Base-by-base conservation (phyloP, 768 basidiomycete species). In the Erythrobasidium yunnanense region DNA sequence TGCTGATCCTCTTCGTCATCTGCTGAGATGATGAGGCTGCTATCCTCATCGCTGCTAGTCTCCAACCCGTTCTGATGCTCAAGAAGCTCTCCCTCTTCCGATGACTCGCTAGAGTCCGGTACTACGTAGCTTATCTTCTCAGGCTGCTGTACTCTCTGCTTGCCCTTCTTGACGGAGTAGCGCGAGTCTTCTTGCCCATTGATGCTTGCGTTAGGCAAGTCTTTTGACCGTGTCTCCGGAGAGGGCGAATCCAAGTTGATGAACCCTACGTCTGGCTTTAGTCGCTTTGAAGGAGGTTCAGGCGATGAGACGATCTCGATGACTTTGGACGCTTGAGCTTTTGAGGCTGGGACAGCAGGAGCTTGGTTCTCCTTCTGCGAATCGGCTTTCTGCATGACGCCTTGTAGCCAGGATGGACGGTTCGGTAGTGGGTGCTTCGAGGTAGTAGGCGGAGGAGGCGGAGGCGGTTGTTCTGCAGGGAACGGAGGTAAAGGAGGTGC, bases 161-260 rank as follows among this genome's bases (percentile, higher is more conserved):
- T 6, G 11, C 23, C 46, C 49, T 63, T 63, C 25, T 32, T 51
- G 47, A 63, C 60, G 8, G 60, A 46, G 49, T 63, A 63, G n/a
- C 60, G 7, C 2, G 60, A 63, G 25, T 60, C 60, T 25, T 23
- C 42, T 5, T 22, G 32, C n/a, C 52, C 47, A 29, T 38, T 46
- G 8, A 22, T 25, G 42, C 13, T 46, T 47, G 11, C 56, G 30
- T 11, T 55, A 33, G 6, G 7, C 22, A 34, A 6, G 5, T 55
- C 38, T 2, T 20, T 17, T 30, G 56, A 35, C 17, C 34, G 47
- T 7, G 49, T 27, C 47, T 63, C 60, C 2, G 49, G 4, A n/a
- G 25, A 22, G 15, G 32, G 46, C 27, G 27, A 35, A 32, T 30
- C 54, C 7, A 35, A 23, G 23, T 55, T 23, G 25, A 35, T 55